A percentile compares a stretch with the other conserved stretches of the same genome.
phyloP scores from a whole-genome alignment of 306 rosid genomes.

The Cucumis sativus region Cucumber_9930_V3 NC_026661.2:20613501-20614000 shows the following conservation, averaged over 20 bases:
- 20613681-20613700: no score
- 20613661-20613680: no score
- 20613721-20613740: no score
- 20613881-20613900: conserved; percentile 83
- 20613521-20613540: no score
- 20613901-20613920: conserved; percentile 60
- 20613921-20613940: background rate
- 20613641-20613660: no score
- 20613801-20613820: background rate
- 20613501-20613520: no score
- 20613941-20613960: background rate
- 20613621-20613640: no score
- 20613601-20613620: no score
- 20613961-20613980: background rate
- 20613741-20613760: background rate
- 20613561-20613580: no score
- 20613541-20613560: no score
- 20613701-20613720: no score
- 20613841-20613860: conserved; percentile 54
- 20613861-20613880: conserved; percentile 83
- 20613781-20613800: background rate
- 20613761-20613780: background rate
- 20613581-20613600: no score
- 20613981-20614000: background rate
- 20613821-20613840: conserved; percentile 12